Evolutionary conservation across 1,284 basidiomycete species (phyloP).

Genomic region (Neotropicomus parvogracilis): DNA sequence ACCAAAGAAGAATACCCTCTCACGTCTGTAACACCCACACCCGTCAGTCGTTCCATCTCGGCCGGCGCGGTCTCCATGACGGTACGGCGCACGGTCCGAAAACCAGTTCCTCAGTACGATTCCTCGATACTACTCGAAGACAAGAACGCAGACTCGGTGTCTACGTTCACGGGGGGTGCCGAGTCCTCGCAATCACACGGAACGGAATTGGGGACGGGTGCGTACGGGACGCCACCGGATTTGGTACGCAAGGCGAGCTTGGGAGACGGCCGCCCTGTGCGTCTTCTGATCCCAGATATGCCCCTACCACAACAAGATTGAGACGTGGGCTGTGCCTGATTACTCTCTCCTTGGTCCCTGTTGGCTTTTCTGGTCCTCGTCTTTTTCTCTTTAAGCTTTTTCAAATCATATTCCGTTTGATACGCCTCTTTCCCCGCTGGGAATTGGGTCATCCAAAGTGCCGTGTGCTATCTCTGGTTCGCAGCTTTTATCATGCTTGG

Average conservation of each 20-base stretch:
- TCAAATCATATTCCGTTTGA: conserved; percentile 10
- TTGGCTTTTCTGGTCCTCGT: background rate
- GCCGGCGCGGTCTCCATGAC: conserved; percentile 15
- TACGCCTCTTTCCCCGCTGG: conserved; percentile 4
- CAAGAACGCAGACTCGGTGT: conserved; percentile 20
- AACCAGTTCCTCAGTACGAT: conserved; percentile 46
- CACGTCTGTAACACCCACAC: conserved; percentile 17
- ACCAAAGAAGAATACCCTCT: conserved; percentile 27
- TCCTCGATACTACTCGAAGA: conserved; percentile 26
- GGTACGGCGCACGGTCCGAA: conserved; percentile 36
- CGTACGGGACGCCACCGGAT: conserved; percentile 20
- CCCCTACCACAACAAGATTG: conserved; percentile 31
- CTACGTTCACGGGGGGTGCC: conserved; percentile 21
- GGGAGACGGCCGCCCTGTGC: conserved; percentile 30
- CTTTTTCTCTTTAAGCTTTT: background rate
- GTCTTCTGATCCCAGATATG: conserved; percentile 42
- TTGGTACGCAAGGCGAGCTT: conserved; percentile 24
- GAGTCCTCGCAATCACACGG: conserved; percentile 33
- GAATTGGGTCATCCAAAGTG: background rate
- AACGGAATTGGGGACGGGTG: conserved; percentile 14
- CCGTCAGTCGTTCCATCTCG: conserved; percentile 26
- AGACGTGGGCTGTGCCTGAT: conserved; percentile 15
- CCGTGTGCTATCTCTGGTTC: conserved; percentile 5
- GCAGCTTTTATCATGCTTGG: conserved; percentile 2
- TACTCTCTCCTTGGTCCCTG: background rate